Evolutionary conservation across 192 early-diverging fungal genomes (phyloP).

Genomic region (Coemansia sp.): DNA sequence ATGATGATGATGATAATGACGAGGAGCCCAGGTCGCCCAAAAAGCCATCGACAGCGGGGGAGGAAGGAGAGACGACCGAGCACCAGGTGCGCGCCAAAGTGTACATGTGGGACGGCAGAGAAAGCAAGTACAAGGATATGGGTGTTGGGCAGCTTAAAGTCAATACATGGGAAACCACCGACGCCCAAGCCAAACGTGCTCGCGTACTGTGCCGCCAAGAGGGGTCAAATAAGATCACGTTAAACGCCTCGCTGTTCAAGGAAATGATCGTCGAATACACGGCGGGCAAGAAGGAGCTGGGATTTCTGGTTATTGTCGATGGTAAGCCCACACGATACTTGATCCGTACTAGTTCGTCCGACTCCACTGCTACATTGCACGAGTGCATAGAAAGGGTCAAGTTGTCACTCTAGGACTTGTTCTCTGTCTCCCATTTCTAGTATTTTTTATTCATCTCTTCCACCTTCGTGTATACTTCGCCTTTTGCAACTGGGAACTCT

Average conservation of each 20-base stretch:
- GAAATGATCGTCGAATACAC: slow-evolving; percentile 42
- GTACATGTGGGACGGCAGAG: slow-evolving; percentile 40
- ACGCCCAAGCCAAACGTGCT: slow-evolving; percentile 16
- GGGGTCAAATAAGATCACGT: slow-evolving; percentile 45
- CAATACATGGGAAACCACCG: slow-evolving; percentile 27
- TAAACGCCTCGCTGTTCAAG: slow-evolving; percentile 53
- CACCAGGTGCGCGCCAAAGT: slow-evolving; percentile 43
- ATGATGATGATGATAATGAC: slow-evolving; percentile 10
- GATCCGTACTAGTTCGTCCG: slow-evolving; percentile 19
- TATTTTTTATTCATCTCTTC: neutral
- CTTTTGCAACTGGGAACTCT: too few relatives aligned
- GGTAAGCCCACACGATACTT: slow-evolving; percentile 34
- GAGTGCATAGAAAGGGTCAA: slow-evolving; percentile 1
- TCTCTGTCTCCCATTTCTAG: neutral
- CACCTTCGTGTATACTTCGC: neutral
- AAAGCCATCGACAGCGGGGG: slow-evolving; percentile 40
- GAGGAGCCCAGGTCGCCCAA: slow-evolving; percentile 14
- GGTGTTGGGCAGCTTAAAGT: slow-evolving; percentile 46
- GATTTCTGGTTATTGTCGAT: slow-evolving; percentile 35
- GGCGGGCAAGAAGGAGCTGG: slow-evolving; percentile 43
- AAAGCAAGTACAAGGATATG: slow-evolving; percentile 41
- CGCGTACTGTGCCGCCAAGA: slow-evolving; percentile 55
- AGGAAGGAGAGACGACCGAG: slow-evolving; percentile 52
- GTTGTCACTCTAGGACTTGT: neutral
- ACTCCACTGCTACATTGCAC: neutral